Evolutionary conservation across 768 basidiomycete species (phyloP).

Genomic region (Sistotremastrum niveocremeum): DNA sequence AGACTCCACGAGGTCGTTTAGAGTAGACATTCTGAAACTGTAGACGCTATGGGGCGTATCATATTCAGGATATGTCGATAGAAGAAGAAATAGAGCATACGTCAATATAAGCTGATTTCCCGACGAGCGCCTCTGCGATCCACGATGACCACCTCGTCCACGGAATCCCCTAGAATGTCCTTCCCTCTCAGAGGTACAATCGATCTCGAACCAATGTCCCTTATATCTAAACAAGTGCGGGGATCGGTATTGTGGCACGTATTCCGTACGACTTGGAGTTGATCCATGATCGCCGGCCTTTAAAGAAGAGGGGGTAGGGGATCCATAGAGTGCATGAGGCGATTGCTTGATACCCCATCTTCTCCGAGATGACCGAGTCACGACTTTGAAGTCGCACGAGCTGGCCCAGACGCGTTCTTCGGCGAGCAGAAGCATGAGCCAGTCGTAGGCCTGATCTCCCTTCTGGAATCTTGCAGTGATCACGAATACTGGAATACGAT

Average conservation of each 20-base stretch:
- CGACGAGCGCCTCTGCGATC: too few relatives aligned
- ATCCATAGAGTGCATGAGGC: too few relatives aligned
- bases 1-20: constrained; percentile 29
- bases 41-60: constrained; percentile 21
- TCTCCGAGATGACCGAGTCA: constrained; percentile 23
- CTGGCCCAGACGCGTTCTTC: constrained; percentile 35
- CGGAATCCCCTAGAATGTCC: too few relatives aligned
- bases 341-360: constrained; percentile 23
- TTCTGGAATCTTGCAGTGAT: constrained; percentile 83
- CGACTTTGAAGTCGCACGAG: constrained; percentile 29
- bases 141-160: too few relatives aligned
- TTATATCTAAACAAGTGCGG: constrained; percentile 33
- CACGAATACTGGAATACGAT: constrained; percentile 50
- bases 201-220: constrained; percentile 25
- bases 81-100: too few relatives aligned
- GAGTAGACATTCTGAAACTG: constrained; percentile 26
- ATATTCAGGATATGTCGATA: too few relatives aligned
- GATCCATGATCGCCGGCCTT: constrained; percentile 6
- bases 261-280: constrained; percentile 18
- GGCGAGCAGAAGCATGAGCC: constrained; percentile 85
- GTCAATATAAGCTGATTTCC: too few relatives aligned
- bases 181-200: not conserved
- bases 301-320: constrained; percentile 4
- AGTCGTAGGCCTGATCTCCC: constrained; percentile 83
- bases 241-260: constrained; percentile 26